Evolutionary conservation across 345 rosid species (phyloP).

Genomic region (Atalantia buxifolia): DNA sequence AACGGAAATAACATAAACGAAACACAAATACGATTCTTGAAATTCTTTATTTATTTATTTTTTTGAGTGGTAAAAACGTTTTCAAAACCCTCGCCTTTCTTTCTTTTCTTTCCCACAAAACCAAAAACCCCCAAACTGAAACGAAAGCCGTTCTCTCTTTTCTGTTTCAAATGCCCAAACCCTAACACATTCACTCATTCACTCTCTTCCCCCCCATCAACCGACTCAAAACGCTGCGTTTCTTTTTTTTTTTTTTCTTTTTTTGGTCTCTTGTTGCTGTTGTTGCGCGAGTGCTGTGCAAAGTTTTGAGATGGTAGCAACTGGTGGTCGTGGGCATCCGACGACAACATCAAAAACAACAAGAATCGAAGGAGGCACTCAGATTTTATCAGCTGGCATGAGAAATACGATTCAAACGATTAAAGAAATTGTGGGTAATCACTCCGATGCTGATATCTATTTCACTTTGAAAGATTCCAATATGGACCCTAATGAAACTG

Average conservation of each 20-base stretch:
- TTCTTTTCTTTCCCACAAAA: conserved; percentile 15
- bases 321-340: conserved; percentile 1
- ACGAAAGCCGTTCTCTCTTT: conserved; percentile 9
- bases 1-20: not conserved
- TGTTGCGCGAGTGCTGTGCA: not conserved
- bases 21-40: not conserved
- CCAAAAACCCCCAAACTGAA: not conserved
- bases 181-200: conserved; percentile 21
- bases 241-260: too few relatives aligned
- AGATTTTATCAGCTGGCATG: conserved; percentile 41
- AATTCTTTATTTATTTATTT: not conserved
- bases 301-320: conserved; percentile 41
- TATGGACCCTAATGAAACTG: conserved; percentile 85
- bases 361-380: conserved; percentile 25
- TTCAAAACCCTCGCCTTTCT: conserved; percentile 45
- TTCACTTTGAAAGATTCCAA: conserved; percentile 58
- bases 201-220: not conserved
- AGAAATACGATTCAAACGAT: conserved; percentile 63
- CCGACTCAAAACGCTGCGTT: not conserved
- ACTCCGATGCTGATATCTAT: conserved; percentile 74
- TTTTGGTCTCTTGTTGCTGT: too few relatives aligned
- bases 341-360: not conserved
- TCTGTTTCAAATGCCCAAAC: conserved; percentile 27
- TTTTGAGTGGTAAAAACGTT: conserved; percentile 12
- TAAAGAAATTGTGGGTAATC: conserved; percentile 72